Evolutionary conservation across 176 grass and related monocot genomes (phyloP).

Genomic region (Phoenix dactylifera): DNA sequence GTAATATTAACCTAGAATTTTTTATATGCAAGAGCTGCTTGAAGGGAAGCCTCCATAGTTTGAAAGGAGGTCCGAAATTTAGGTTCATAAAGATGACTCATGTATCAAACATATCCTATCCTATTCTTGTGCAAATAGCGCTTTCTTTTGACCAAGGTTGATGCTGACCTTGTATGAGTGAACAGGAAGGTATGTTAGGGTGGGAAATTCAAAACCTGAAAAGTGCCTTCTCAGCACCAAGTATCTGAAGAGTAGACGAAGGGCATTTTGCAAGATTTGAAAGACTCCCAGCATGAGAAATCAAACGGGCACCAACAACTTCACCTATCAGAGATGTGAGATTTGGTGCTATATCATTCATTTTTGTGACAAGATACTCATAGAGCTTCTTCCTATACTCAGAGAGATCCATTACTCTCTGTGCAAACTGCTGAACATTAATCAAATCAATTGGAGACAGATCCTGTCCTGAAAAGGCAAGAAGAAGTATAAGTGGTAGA

Average conservation of each 20-base stretch:
- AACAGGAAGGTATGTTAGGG: background rate
- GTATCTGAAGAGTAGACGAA: slow-evolving; percentile 91
- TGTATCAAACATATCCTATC: too few species aligned
- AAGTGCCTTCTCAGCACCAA: slow-evolving; percentile 94
- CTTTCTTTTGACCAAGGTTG: too few species aligned
- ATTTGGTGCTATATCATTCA: slow-evolving; percentile 95
- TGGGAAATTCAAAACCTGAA: slow-evolving; percentile 54
- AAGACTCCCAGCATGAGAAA: slow-evolving; percentile 97
- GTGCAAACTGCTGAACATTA: slow-evolving; percentile 80
- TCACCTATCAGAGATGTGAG: slow-evolving; percentile 79
- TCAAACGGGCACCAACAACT: slow-evolving; percentile 81
- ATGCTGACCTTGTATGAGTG: background rate
- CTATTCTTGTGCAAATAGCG: too few species aligned
- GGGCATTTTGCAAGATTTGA: slow-evolving; percentile 94
- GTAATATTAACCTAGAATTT: too few species aligned
- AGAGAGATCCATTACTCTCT: slow-evolving; percentile 81
- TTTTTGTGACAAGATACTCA: slow-evolving; percentile 97
- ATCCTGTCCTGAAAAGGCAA: slow-evolving; percentile 67
- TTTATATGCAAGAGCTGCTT: too few species aligned
- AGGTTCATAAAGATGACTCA: too few species aligned
- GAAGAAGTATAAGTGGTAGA: background rate
- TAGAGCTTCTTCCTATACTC: slow-evolving; percentile 90
- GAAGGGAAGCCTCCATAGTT: too few species aligned
- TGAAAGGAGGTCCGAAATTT: too few species aligned
- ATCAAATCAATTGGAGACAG: slow-evolving; percentile 85